These are phyloP conservation scores for Tetrahymena borealis DNA, from an alignment of 73 alveolate species.

Conservation along the genomic window DNA sequence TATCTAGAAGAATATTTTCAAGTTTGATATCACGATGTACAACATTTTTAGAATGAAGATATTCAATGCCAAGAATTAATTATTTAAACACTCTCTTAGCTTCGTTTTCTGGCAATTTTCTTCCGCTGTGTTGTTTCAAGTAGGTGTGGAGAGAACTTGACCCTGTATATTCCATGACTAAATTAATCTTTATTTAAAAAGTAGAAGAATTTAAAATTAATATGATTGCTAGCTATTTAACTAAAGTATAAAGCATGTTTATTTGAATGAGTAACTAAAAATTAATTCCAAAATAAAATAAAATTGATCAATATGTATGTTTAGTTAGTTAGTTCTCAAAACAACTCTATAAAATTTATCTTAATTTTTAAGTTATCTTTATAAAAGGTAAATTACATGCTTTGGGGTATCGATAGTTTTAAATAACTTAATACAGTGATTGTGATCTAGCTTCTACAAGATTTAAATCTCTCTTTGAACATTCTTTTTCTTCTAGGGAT, in stretches of 20 bases:
- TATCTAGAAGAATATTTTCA: slow-evolving; percentile 39
- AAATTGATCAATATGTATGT: no score
- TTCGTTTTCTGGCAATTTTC: slow-evolving; percentile 42
- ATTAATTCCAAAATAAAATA: no score
- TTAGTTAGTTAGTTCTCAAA: no score
- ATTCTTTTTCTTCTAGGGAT: slow-evolving; percentile 37
- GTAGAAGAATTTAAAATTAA: slow-evolving; percentile 31
- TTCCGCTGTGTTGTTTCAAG: slow-evolving; percentile 4
- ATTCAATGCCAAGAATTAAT: slow-evolving; percentile 11
- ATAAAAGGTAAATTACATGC: slow-evolving; percentile 43
- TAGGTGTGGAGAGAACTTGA: slow-evolving; percentile 16
- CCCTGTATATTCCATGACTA: slow-evolving; percentile 16
- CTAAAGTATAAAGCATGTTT: no score
- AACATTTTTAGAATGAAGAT: slow-evolving; percentile 24
- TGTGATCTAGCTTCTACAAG: slow-evolving; percentile 52
- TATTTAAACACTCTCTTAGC: slow-evolving; percentile 25
- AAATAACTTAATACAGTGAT: slow-evolving; percentile 68
- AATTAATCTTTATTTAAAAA: slow-evolving; percentile 17
- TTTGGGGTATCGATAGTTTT: slow-evolving; percentile 81
- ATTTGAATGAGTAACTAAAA: no score
- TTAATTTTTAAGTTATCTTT: background rate
- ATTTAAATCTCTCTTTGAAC: slow-evolving; percentile 55
- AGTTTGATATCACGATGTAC: slow-evolving; percentile 37
- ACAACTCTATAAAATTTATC: no score
- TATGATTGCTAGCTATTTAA: no score